These are phyloP conservation scores for Fusarium subglutinans DNA, from an alignment of 2,329 filamentous ascomycete genomes.

Conservation along the genomic window DNA sequence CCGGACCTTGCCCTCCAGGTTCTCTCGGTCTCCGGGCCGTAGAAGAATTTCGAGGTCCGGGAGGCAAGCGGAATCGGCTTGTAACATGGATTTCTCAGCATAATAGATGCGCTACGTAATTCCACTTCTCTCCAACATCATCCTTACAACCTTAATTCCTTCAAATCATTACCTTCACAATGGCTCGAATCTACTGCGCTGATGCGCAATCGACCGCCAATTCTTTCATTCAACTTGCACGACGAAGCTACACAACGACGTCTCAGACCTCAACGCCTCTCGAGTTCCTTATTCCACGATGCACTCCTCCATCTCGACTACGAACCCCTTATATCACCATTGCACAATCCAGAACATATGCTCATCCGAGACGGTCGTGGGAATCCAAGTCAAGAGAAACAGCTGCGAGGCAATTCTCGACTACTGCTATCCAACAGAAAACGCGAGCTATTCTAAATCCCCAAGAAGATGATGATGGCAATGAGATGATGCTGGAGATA, in stretches of 20 bases:
- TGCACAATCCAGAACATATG: background rate
- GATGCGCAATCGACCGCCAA: slow-evolving; percentile 51
- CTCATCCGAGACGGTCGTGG: background rate
- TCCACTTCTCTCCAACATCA: slow-evolving; percentile 18
- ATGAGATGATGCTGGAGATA: slow-evolving; percentile 85
- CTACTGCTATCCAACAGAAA: slow-evolving; percentile 47
- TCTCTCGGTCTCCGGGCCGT: slow-evolving; percentile 32
- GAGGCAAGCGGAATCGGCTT: slow-evolving; percentile 33
- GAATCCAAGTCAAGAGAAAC: slow-evolving; percentile 3
- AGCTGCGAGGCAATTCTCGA: slow-evolving; percentile 48
- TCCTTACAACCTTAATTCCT: slow-evolving; percentile 6
- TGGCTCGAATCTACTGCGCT: slow-evolving; percentile 51
- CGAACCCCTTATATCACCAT: background rate
- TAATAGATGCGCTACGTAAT: slow-evolving; percentile 22
- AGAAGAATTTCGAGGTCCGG: slow-evolving; percentile 38
- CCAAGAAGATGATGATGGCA: slow-evolving; percentile 81
- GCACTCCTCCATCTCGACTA: slow-evolving; percentile 19
- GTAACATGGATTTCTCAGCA: slow-evolving; percentile 44
- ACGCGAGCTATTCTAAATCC: slow-evolving; percentile 73
- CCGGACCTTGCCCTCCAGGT: slow-evolving; percentile 16
- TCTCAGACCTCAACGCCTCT: slow-evolving; percentile 43
- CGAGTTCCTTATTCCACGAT: slow-evolving; percentile 53
- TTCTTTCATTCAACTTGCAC: slow-evolving; percentile 55
- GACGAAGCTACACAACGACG: slow-evolving; percentile 45
- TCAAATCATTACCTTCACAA: slow-evolving; percentile 21